Evolutionary conservation across 768 basidiomycete species (phyloP).

Genomic region (Gloeopeniophorella convolvens): DNA sequence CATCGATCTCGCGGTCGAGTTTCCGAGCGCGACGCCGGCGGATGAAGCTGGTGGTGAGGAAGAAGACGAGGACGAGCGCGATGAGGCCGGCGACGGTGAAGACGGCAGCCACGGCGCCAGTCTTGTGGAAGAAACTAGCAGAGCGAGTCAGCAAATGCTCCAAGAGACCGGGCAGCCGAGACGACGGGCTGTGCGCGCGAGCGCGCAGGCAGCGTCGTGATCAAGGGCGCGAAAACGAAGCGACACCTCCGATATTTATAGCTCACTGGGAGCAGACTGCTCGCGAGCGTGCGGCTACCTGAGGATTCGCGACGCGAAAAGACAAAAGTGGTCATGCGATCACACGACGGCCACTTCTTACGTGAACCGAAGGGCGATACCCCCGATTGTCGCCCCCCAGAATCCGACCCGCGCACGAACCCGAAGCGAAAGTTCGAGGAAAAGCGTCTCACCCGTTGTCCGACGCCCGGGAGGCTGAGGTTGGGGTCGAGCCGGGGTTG

Average conservation of each 20-base stretch:
- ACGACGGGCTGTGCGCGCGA: no score
- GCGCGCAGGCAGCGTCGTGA: no score
- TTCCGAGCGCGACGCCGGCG: conserved; percentile 57
- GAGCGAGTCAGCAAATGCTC: background rate
- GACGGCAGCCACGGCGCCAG: conserved; percentile 62
- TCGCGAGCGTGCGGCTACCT: no score
- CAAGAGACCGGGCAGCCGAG: no score
- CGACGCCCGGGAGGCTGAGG: background rate
- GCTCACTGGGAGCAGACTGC: no score
- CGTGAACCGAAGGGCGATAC: no score
- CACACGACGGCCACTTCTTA: no score
- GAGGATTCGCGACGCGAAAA: no score
- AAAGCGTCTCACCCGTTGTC: conserved; percentile 20
- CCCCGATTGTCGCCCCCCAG: no score
- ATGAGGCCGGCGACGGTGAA: conserved; percentile 68
- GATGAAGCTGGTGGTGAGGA: conserved; percentile 46
- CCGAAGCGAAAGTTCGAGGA: background rate
- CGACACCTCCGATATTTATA: no score
- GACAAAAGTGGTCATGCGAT: no score
- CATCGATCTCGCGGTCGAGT: conserved; percentile 69
- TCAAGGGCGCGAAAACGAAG: no score
- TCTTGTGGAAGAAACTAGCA: conserved; percentile 57
- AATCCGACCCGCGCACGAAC: background rate
- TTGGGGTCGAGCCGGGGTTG: background rate
- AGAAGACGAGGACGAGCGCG: conserved; percentile 42